These are phyloP conservation scores for Chaetomium sp. DNA, from an alignment of 2,329 filamentous ascomycete genomes.

Conservation along the genomic window DNA sequence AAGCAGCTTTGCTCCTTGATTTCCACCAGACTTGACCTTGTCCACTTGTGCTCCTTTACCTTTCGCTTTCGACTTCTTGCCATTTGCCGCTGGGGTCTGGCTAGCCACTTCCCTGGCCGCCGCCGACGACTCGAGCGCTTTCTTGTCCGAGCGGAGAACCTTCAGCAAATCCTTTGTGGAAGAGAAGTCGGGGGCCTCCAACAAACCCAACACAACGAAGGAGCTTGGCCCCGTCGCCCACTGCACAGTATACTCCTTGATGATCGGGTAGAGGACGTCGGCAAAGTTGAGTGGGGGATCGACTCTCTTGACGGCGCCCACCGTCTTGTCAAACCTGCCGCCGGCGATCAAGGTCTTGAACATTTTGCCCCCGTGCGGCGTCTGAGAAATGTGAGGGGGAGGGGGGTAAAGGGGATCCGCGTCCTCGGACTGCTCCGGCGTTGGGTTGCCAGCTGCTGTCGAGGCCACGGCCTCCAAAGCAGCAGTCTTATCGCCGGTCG, in stretches of 20 bases:
- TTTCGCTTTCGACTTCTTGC: conserved; percentile 50
- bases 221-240: conserved; percentile 89
- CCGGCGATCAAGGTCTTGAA: conserved; percentile 89
- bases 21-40: conserved; percentile 54
- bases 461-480: conserved; percentile 72
- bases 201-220: conserved; percentile 80
- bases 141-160: conserved; percentile 72
- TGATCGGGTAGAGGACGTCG: conserved; percentile 76
- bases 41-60: conserved; percentile 50
- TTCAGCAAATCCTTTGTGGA: conserved; percentile 68
- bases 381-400: conserved; percentile 60
- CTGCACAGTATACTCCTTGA: conserved; percentile 70
- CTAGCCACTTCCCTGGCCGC: conserved; percentile 60
- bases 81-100: conserved; percentile 52
- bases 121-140: conserved; percentile 68
- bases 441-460: conserved; percentile 60
- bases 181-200: conserved; percentile 73
- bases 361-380: conserved; percentile 73
- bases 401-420: conserved; percentile 39
- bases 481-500: conserved; percentile 72
- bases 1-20: conserved; percentile 63
- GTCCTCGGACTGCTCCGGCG: conserved; percentile 45
- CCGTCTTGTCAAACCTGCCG: conserved; percentile 76
- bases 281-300: conserved; percentile 81
- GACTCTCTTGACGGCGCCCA: conserved; percentile 69